These are phyloP conservation scores for Blastobotrys terrestris DNA, from an alignment of 805 yeast genomes.

Conservation along the genomic window DNA sequence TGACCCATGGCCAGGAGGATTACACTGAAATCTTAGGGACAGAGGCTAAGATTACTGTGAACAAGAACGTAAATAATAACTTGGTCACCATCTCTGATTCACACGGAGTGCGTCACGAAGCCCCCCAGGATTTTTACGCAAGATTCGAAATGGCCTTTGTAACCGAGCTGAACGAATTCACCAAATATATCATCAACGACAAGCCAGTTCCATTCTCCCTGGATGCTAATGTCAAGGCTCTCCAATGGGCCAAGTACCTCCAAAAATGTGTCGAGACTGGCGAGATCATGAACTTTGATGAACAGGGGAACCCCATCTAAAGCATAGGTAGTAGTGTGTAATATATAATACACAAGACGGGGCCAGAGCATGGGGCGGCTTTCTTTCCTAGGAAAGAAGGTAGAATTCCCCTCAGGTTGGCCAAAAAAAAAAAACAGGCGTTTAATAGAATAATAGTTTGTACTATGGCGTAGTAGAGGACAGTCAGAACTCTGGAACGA, in stretches of 20 bases:
- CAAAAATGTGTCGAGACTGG: constrained; percentile 11
- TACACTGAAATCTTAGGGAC: constrained; percentile 22
- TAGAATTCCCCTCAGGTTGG: too few species aligned
- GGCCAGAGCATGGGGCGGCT: too few species aligned
- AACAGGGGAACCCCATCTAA: constrained; percentile 5
- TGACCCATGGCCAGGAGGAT: constrained; percentile 21
- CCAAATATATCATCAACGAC: constrained; percentile 13
- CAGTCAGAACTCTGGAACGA: too few species aligned
- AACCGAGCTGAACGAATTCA: constrained; percentile 14
- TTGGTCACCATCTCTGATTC: constrained; percentile 15
- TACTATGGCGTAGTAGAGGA: too few species aligned
- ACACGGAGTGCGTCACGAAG: constrained; percentile 17
- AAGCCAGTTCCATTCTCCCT: constrained; percentile 16
- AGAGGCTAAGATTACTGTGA: constrained; percentile 16
- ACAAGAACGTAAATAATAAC: constrained; percentile 10
- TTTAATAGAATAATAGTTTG: too few species aligned
- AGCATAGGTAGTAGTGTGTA: too few species aligned
- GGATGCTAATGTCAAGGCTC: constrained; percentile 9
- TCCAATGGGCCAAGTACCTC: constrained; percentile 10
- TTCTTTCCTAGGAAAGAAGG: too few species aligned
- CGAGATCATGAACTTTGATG: constrained; percentile 8
- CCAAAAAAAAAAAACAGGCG: too few species aligned
- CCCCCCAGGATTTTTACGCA: constrained; percentile 18
- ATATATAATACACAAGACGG: too few species aligned
- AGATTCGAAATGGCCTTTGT: constrained; percentile 18